Conservation (phyloP, 1,284 basidiomycete genomes). For the Chondrostereum purpureum region DNA sequence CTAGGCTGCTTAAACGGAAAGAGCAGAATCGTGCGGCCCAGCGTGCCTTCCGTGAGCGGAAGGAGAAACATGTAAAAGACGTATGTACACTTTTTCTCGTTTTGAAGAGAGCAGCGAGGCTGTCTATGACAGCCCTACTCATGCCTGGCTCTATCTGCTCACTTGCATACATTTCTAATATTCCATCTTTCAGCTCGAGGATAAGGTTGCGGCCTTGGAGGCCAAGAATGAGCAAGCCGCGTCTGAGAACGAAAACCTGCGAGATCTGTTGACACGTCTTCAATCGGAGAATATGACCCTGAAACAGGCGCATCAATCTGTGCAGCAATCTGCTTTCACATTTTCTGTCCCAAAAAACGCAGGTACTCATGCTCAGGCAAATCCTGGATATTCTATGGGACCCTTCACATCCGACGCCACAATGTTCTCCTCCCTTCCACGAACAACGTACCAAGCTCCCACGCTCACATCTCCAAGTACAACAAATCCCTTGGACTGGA, state of each 20-base stretch:
- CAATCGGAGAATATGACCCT: constrained; percentile 73
- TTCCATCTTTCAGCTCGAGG: constrained; percentile 55
- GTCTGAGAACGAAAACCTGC: constrained; percentile 72
- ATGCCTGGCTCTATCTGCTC: not conserved
- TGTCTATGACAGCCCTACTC: not conserved
- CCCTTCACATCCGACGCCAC: constrained; percentile 16
- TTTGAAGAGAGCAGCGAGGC: too few relatives aligned
- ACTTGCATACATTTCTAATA: constrained; percentile 1
- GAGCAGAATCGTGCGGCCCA: constrained; percentile 85
- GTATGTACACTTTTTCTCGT: constrained; percentile 39
- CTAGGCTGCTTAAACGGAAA: constrained; percentile 71
- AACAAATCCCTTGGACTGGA: constrained; percentile 53
- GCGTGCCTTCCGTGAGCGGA: constrained; percentile 79
- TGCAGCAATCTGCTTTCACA: constrained; percentile 47
- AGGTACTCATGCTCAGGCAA: constrained; percentile 18
- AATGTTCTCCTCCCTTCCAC: constrained; percentile 17
- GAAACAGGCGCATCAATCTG: constrained; percentile 39
- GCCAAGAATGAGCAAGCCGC: constrained; percentile 62
- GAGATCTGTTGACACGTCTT: constrained; percentile 68
- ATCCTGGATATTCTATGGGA: constrained; percentile 21
- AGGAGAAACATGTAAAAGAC: constrained; percentile 85
- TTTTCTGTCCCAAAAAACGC: constrained; percentile 57
- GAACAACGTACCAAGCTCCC: constrained; percentile 12
- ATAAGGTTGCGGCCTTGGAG: constrained; percentile 74
- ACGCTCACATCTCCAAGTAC: constrained; percentile 18